Conservation (phyloP, 371 early-diverging fungal genomes). For the Enterospora canceri region DNA sequence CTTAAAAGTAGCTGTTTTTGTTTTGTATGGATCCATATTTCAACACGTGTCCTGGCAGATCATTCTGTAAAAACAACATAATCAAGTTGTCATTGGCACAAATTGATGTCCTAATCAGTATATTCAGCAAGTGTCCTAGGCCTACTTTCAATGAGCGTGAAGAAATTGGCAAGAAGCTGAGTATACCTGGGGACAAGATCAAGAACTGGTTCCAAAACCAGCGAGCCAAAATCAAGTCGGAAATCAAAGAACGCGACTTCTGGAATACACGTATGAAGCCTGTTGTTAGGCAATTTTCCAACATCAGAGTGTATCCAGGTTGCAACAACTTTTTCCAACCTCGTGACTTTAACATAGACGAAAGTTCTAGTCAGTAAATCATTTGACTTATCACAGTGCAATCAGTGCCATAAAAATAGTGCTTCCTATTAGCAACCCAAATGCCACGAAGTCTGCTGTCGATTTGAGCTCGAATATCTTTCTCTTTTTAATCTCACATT, state of each 20-base stretch:
- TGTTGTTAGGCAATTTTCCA: background rate
- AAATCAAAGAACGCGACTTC: background rate
- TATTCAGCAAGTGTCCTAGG: slow-evolving; percentile 40
- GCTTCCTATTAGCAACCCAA: background rate
- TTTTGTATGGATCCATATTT: background rate
- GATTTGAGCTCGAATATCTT: slow-evolving; percentile 5
- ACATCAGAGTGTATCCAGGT: slow-evolving; percentile 12
- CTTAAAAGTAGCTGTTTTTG: background rate
- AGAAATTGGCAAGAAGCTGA: slow-evolving; percentile 14
- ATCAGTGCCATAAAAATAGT: slow-evolving; percentile 2
- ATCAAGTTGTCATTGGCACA: slow-evolving; percentile 36
- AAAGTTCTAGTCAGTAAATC: background rate
- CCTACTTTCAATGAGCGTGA: slow-evolving; percentile 40
- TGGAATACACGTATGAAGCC: background rate
- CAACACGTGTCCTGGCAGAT: no score
- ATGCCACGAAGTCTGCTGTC: background rate
- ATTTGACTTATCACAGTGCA: background rate
- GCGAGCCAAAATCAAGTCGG: slow-evolving; percentile 45
- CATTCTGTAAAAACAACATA: slow-evolving; percentile 18
- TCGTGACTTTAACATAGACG: background rate
- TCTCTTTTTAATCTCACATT: slow-evolving; percentile 20
- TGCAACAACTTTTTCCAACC: slow-evolving; percentile 30
- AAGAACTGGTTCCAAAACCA: slow-evolving; percentile 56
- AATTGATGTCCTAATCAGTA: slow-evolving; percentile 22
- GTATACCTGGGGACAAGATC: slow-evolving; percentile 39